phyloP scores from a whole-genome alignment of 352 stramenopile species.

The Phytophthora cactorum region DNA sequence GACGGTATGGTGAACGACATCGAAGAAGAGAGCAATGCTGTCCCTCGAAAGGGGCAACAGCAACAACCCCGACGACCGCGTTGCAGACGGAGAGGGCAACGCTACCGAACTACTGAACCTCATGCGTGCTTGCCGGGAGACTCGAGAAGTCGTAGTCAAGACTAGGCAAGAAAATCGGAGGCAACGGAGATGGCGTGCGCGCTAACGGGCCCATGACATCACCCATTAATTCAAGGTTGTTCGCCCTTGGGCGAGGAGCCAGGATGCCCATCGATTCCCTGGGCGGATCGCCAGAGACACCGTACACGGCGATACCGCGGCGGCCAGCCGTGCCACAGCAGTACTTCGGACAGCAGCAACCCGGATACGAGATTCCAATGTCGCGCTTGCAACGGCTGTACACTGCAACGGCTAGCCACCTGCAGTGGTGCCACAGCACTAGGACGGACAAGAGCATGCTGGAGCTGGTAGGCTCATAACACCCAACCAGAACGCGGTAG shows the following conservation, averaged over 20 bases:
- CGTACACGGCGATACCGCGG: background rate
- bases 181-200: background rate
- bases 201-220: background rate
- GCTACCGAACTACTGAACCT: background rate
- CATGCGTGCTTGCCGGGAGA: background rate
- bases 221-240: background rate
- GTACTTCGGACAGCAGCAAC: background rate
- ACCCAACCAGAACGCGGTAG: no score
- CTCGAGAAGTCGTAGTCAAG: background rate
- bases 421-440: background rate
- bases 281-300: background rate
- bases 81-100: background rate
- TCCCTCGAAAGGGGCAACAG: background rate
- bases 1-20: background rate
- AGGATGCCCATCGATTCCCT: background rate
- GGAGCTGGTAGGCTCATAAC: no score
- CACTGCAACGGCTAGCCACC: no score
- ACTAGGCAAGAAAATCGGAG: background rate
- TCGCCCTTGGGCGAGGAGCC: background rate
- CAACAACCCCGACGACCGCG: background rate
- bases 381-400: background rate
- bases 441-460: background rate
- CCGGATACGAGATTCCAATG: background rate
- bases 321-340: background rate
- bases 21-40: background rate